A percentile compares a stretch with the other conserved stretches of the same genome.
Conservation (phyloP, 805 yeast species). For the Cyberlindnera petersonii region DNA sequence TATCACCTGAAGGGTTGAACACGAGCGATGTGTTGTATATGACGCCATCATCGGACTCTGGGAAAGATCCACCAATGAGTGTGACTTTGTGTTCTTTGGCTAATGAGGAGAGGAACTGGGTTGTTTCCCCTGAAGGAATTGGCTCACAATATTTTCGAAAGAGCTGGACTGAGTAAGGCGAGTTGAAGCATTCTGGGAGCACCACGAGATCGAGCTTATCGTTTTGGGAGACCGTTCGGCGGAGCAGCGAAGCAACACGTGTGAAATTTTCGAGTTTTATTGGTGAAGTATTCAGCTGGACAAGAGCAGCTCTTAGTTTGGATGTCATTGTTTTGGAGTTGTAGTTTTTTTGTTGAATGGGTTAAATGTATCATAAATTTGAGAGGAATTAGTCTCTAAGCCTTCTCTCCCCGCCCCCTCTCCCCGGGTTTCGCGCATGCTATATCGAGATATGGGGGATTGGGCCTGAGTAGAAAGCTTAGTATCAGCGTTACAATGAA, state of each 20-base stretch:
- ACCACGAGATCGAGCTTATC: slow-evolving; percentile 71
- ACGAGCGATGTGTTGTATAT: slow-evolving; percentile 72
- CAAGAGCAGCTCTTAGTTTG: slow-evolving; percentile 50
- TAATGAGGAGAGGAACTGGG: slow-evolving; percentile 53
- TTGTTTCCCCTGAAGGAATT: slow-evolving; percentile 69
- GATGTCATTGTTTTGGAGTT: background rate
- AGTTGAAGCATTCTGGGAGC: slow-evolving; percentile 83
- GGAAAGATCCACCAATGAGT: slow-evolving; percentile 89
- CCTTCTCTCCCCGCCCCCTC: too few relatives aligned
- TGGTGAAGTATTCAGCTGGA: slow-evolving; percentile 69
- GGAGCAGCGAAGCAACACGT: slow-evolving; percentile 56
- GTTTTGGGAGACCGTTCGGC: slow-evolving; percentile 53
- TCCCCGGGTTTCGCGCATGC: too few relatives aligned
- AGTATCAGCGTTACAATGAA: too few relatives aligned
- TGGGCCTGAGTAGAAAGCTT: too few relatives aligned
- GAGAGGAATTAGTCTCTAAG: too few relatives aligned
- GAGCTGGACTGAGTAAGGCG: slow-evolving; percentile 85
- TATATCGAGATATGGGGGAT: too few relatives aligned
- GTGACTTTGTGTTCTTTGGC: slow-evolving; percentile 64
- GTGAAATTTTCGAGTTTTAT: slow-evolving; percentile 72
- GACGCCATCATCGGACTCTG: slow-evolving; percentile 57
- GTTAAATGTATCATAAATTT: too few relatives aligned
- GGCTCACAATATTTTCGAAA: slow-evolving; percentile 82
- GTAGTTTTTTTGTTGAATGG: background rate
- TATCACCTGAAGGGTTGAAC: slow-evolving; percentile 65